Evolutionary conservation across 2,329 filamentous ascomycete species (phyloP).

Genomic region (Laburnicola sp.): DNA sequence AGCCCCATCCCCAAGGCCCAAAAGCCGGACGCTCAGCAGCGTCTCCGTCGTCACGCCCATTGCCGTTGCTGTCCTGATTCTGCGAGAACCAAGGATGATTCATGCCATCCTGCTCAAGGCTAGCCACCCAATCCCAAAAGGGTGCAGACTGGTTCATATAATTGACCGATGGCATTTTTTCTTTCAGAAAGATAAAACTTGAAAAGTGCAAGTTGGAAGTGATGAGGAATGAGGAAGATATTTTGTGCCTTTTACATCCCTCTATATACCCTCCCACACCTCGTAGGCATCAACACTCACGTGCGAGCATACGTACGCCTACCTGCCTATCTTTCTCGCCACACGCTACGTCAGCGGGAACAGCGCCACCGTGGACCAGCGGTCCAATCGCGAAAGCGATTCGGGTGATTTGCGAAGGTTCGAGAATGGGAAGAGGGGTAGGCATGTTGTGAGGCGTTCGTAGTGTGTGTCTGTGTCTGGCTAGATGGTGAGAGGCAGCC

Average conservation of each 20-base stretch:
- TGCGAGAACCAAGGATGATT: conserved; percentile 52
- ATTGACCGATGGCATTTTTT: conserved; percentile 56
- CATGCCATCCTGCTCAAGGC: conserved; percentile 52
- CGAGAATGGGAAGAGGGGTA: conserved; percentile 28
- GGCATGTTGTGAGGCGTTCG: conserved; percentile 21
- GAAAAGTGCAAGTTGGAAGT: conserved; percentile 8
- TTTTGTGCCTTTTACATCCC: conserved; percentile 15
- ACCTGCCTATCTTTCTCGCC: conserved; percentile 27
- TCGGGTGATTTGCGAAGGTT: conserved; percentile 18
- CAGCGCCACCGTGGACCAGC: conserved; percentile 1
- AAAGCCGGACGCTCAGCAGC: conserved; percentile 24
- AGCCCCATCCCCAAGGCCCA: conserved; percentile 42
- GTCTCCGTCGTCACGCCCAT: conserved; percentile 16
- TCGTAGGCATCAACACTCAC: conserved; percentile 36
- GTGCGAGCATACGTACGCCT: conserved; percentile 35
- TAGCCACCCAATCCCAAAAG: conserved; percentile 60
- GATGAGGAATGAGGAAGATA: conserved; percentile 12
- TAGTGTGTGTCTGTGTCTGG: conserved; percentile 17
- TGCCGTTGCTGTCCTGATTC: conserved; percentile 33
- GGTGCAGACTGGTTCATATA: conserved; percentile 58
- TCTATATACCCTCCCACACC: conserved; percentile 30
- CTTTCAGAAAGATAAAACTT: conserved; percentile 9
- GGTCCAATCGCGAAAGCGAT: conserved; percentile 24
- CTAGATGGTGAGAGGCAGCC: not conserved
- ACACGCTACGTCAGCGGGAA: conserved; percentile 17